Percentiles rank a stretch among this genome's conserved stretches.
phyloP scores from a whole-genome alignment of 352 stramenopile species.

The Phytophthora cactorum region DNA sequence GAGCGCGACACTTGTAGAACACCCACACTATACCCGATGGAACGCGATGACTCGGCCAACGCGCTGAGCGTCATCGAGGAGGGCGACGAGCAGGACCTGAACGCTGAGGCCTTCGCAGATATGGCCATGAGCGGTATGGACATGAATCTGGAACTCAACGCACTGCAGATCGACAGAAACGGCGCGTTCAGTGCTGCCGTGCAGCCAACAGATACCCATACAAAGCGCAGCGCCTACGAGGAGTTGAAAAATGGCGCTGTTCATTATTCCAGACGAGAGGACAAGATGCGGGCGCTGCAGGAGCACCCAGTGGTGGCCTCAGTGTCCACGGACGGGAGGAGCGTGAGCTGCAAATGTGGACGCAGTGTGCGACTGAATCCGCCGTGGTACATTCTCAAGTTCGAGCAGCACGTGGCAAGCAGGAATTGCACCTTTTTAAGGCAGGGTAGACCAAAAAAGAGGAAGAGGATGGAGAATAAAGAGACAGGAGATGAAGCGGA shows the following conservation, averaged over 20 bases:
- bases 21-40: constrained; percentile 6
- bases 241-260: constrained; percentile 30
- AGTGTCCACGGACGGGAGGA: constrained; percentile 55
- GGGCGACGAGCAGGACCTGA: constrained; percentile 52
- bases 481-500: not conserved
- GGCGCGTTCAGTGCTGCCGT: not conserved
- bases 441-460: constrained; percentile 32
- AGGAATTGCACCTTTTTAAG: constrained; percentile 79
- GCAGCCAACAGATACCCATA: constrained; percentile 7
- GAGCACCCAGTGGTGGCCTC: constrained; percentile 62
- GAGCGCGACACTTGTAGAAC: no score
- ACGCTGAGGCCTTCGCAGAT: constrained; percentile 66
- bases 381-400: constrained; percentile 89
- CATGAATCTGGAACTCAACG: constrained; percentile 65
- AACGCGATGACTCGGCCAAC: constrained; percentile 28
- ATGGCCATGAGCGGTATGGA: constrained; percentile 62
- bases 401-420: constrained; percentile 85
- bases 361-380: constrained; percentile 76
- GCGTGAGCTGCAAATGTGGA: constrained; percentile 73
- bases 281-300: constrained; percentile 67
- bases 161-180: constrained; percentile 49
- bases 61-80: constrained; percentile 52
- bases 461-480: constrained; percentile 15
- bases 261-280: constrained; percentile 60
- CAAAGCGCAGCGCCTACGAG: constrained; percentile 40